Evolutionary conservation across 139 green algal species (phyloP).

Genomic region (Closterium sp.): DNA sequence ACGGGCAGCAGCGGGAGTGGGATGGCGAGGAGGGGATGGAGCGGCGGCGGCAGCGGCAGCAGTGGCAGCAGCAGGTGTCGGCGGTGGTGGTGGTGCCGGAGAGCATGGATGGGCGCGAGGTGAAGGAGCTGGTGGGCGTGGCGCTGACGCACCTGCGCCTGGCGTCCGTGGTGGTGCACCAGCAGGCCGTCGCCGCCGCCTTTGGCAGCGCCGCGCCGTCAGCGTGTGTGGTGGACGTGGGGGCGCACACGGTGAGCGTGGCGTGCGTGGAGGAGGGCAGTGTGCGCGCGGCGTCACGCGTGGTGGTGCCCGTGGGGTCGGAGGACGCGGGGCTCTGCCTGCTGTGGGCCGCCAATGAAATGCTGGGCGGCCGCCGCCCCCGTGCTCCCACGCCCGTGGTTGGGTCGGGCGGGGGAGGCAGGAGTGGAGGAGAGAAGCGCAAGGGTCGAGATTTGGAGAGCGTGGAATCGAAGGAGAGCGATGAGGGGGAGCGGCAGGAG

Average conservation of each 20-base stretch:
- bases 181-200: slow-evolving; percentile 35
- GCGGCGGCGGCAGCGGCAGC: background rate
- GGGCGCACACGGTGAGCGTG: slow-evolving; percentile 24
- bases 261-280: slow-evolving; percentile 39
- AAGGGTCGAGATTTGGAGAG: background rate
- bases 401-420: background rate
- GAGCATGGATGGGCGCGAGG: slow-evolving; percentile 7
- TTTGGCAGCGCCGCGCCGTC: slow-evolving; percentile 32
- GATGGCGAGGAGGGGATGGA: background rate
- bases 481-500: background rate
- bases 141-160: slow-evolving; percentile 25
- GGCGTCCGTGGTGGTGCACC: slow-evolving; percentile 36
- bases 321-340: background rate
- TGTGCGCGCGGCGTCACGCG: background rate
- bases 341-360: background rate
- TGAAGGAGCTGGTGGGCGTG: slow-evolving; percentile 37
- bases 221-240: slow-evolving; percentile 36
- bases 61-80: background rate
- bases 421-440: background rate
- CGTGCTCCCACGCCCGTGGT: background rate
- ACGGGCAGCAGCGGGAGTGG: background rate
- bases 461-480: background rate
- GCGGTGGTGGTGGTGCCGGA: slow-evolving; percentile 39
- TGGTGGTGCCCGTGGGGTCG: background rate
- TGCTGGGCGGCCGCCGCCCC: background rate